These are phyloP conservation scores for Arthrocladium fulminans DNA, from an alignment of 2,329 filamentous ascomycete genomes.

Conservation along the genomic window DNA sequence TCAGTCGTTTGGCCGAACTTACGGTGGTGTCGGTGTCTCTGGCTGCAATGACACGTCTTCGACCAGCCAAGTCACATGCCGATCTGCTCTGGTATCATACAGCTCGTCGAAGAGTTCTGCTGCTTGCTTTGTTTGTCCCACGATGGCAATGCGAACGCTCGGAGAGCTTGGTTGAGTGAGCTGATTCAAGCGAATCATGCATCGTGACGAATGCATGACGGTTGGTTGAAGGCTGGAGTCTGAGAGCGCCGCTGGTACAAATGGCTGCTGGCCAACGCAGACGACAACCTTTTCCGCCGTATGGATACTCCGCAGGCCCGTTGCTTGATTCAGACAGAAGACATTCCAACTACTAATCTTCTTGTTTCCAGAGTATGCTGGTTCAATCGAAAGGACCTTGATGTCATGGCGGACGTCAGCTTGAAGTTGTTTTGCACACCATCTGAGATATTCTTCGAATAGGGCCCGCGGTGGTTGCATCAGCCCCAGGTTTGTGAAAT, in stretches of 20 bases:
- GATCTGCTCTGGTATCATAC: conserved; percentile 12
- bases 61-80: conserved; percentile 14
- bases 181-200: neutral
- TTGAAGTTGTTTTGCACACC: conserved; percentile 15
- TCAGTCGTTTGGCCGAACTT: conserved; percentile 5
- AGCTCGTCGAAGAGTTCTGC: conserved; percentile 16
- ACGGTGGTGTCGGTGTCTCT: neutral
- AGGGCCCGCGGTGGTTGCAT: conserved; percentile 13
- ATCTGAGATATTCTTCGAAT: conserved; percentile 17
- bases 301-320: conserved; percentile 9
- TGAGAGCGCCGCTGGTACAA: conserved; percentile 11
- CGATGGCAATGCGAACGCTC: conserved; percentile 12
- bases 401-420: conserved; percentile 10
- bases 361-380: conserved; percentile 1
- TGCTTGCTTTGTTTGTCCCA: conserved; percentile 17
- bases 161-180: neutral
- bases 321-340: conserved; percentile 9
- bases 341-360: conserved; percentile 14
- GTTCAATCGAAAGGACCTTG: conserved; percentile 9
- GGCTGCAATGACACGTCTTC: conserved; percentile 3
- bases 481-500: conserved; percentile 14
- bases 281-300: conserved; percentile 16
- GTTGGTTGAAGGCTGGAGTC: neutral
- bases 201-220: conserved; percentile 16
- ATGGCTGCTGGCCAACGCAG: conserved; percentile 11